Evolutionary conservation across 371 early-diverging fungal genomes (phyloP), one percentile per base, ranked within the genome.

Genomic region (Mortierella polycephala): DNA sequence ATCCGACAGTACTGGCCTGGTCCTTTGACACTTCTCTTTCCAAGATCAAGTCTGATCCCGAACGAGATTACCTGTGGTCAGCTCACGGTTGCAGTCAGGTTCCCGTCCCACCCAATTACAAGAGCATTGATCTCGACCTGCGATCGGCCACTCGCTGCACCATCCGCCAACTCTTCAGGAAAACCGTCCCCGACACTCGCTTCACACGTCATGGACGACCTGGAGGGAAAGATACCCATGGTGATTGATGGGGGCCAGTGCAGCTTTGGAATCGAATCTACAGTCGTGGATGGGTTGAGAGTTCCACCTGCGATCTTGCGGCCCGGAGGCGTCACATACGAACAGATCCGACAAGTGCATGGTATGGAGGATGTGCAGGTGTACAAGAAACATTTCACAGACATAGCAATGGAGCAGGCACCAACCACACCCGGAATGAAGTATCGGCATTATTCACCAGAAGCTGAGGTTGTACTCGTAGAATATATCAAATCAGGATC

Each of bases 381-480:
- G 8, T 97, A 96, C 74, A 85, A 88, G 42, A 92, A 90, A 55
- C 90, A 94, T 77, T 95, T 94, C 83, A 85, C 86, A 0, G 93
- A 93, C 61, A 82, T 74, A 5, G 82, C 82, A 9, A 77, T 95
- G 68, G 97, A 96, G 61, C 75, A 73, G 51, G 86, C 90, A 7
- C 98, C 98, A 0, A 94, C 95, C 0, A 97, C 98, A 16, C 99
- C 99, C 8, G 99, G 99, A 5, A 98, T 97, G 96, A 99, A 99
- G 83, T 99, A 99, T 73, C 90, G 96, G 37, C 99, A 99, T 86
- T 99, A 99, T 80, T 93, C 98, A 8, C 99, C 99, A 6, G 88
- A 92, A 39, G 95, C 95, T 0, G 88, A 88, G 60, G 97, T 99
- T 11, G 85, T 95, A 7, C 71, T 98, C 50, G 83, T 96, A 64